Evolutionary conservation across 306 rosid genomes (phyloP), one percentile per base, ranked within the genome.

Genomic region (Trichosanthes cucumerina): DNA sequence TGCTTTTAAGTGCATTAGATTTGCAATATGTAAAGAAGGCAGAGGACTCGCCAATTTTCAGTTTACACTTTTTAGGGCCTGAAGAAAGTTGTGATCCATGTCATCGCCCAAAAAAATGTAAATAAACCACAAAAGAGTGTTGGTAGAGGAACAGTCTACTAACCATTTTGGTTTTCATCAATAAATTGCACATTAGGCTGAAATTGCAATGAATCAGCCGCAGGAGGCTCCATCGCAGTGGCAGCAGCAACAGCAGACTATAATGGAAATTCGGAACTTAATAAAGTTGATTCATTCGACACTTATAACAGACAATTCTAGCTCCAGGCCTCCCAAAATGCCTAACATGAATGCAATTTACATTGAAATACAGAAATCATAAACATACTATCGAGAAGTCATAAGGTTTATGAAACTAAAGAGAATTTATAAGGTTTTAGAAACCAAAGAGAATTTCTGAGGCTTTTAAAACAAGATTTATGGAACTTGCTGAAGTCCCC

Each of bases 11-110:
- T n/a, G 75, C 28, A 84, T 86, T 58, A 43, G 88, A 83, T 83
- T 95, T 95, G 70, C 91, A 93, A 72, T 95, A 95, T 8, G 93
- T 88, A 75, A 95, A 87, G 84, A 95, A 95, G 82, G 98, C 97
- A 58, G 98, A 95, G 44, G 97, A 92, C 80, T 91, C 87, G 7
- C 98, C 97, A 72, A 95, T 92, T 89, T 86, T 92, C 53, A 95
- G 85, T 80, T 89, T 88, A 76, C 96, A 90, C 88, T 88, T 92
- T 72, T 76, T 90, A 9, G 96, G 98, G 84, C 91, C 95, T 80
- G 84, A 73, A 52, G 87, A 84, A 80, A 87, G 87, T 53, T 84
- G 81, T 49, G 85, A 93, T 90, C 78, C 85, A 79, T 21, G 43
- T 75, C 52, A 62, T 68, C 44, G 58, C 43, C 49, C 38, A 76